Evolutionary conservation across 495 filamentous ascomycete genomes (phyloP), one percentile per base, ranked within the genome.

Genomic region (Aspergillus campestris): DNA sequence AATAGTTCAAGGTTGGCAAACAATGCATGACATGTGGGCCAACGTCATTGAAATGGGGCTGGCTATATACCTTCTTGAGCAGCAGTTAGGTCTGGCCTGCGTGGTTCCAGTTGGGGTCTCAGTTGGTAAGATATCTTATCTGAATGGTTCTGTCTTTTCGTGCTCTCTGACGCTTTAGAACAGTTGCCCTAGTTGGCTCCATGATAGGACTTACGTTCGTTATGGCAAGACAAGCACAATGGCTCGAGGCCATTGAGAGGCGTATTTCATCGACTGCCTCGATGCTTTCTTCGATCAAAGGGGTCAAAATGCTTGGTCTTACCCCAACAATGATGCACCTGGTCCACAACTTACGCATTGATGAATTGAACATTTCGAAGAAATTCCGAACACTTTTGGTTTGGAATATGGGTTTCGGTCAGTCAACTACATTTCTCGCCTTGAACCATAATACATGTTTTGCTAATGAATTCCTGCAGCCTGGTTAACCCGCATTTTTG

Each of bases 301-400:
- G 71, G 11, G 57, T 86, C 33, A 85, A 84, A 48, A 79, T 82
- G 73, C 69, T 79, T 5, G 82, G 80, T 1, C 55, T 84, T 14
- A 58, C 62, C 28, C 43, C 60, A 14, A 55, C 57, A 3, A 50
- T 66, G 7, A 63, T 66, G 64, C 58, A 47, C 9, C 55, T 52
- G 13, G 60, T 85, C 1, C 68, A 80, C 35, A 50, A 56, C 0
- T 56, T 83, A 29, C 71, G 78, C 7, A 58, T 78, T 10, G 66
- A 78, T 11, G 83, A 87, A 47, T 44, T 85, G 3, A 50, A 65
- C 0, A 78, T 75, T 40, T 79, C 78, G 0, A 77, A 65, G 42
- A 66, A 60, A 13, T 75, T 83, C 27, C 62, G 83, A 37, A 73
- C 61, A 32, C 60, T 83, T 12, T 50, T 78, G 8, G 69, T 81